Conservation (phyloP, 768 basidiomycete genomes). For the Rhizopogon rudus region DNA sequence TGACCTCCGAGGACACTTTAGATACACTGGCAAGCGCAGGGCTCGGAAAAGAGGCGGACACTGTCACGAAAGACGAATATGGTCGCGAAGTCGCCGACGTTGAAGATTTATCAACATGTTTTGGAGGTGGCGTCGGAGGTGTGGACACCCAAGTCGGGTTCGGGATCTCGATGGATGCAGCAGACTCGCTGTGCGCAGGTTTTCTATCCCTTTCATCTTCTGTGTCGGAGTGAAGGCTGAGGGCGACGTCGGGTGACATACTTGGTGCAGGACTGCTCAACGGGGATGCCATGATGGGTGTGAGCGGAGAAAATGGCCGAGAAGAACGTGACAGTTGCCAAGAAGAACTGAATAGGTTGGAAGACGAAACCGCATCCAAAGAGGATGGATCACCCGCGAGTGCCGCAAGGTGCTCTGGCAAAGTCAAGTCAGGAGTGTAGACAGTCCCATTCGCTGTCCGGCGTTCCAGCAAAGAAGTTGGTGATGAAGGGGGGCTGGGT, state of each 20-base stretch:
- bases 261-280: conserved; percentile 43
- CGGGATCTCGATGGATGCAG: conserved; percentile 10
- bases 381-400: neutral
- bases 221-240: conserved; percentile 4
- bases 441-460: neutral
- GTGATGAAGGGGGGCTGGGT: conserved; percentile 1
- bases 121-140: conserved; percentile 52
- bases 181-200: neutral
- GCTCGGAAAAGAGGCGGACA: conserved; percentile 24
- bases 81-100: conserved; percentile 32
- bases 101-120: conserved; percentile 24
- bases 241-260: conserved; percentile 19
- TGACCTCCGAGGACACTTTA: conserved; percentile 6
- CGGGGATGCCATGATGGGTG: conserved; percentile 59
- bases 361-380: neutral
- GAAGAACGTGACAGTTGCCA: conserved; percentile 18
- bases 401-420: neutral
- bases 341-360: neutral
- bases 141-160: conserved; percentile 55
- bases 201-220: conserved; percentile 7
- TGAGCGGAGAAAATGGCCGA: conserved; percentile 43
- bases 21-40: conserved; percentile 20
- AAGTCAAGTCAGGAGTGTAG: neutral
- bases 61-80: conserved; percentile 44
- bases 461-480: conserved; percentile 9